phyloP scores from a whole-genome alignment of 2,329 filamentous ascomycete genomes.

The Alternaria arbusti region DNA sequence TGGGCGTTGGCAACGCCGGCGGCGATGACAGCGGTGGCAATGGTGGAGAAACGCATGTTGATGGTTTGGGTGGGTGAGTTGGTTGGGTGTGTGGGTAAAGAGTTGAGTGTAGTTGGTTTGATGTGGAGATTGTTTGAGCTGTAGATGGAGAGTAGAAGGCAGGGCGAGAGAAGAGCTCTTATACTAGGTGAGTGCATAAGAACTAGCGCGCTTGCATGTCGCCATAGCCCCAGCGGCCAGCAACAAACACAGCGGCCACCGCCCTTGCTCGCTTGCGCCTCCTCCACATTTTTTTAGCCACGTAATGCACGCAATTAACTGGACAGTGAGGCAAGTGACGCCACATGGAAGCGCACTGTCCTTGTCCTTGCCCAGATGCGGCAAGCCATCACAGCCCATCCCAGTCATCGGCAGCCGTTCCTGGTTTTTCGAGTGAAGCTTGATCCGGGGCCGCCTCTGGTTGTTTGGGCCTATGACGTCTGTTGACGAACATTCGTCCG shows the following conservation, averaged over 20 bases:
- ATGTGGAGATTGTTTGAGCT: conserved; percentile 17
- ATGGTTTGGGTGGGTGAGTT: conserved; percentile 9
- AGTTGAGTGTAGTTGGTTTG: conserved; percentile 13
- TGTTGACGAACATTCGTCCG: background rate
- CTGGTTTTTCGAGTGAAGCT: background rate
- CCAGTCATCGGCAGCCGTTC: background rate
- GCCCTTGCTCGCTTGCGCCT: conserved; percentile 29
- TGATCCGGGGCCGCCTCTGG: background rate
- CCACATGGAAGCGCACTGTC: conserved; percentile 22
- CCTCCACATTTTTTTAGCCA: conserved; percentile 21
- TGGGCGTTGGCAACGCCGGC: conserved; percentile 40
- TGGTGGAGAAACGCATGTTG: conserved; percentile 47
- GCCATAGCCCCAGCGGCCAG: conserved; percentile 12
- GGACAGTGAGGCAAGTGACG: conserved; percentile 29
- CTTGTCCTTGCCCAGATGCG: conserved; percentile 19
- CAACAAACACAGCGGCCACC: conserved; percentile 31
- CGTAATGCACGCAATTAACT: conserved; percentile 27
- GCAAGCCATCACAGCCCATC: conserved; percentile 6
- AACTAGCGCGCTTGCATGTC: conserved; percentile 9
- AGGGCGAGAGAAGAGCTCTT: conserved; percentile 21
- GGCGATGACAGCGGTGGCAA: conserved; percentile 37
- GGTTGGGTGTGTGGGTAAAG: conserved; percentile 1
- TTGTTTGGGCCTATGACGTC: conserved; percentile 6
- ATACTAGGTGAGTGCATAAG: conserved; percentile 22
- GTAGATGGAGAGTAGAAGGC: conserved; percentile 8